Percentiles rank a stretch among this genome's conserved stretches.
phyloP scores from a whole-genome alignment of 495 filamentous ascomycete genomes.

The Talaromyces adpressus region DNA sequence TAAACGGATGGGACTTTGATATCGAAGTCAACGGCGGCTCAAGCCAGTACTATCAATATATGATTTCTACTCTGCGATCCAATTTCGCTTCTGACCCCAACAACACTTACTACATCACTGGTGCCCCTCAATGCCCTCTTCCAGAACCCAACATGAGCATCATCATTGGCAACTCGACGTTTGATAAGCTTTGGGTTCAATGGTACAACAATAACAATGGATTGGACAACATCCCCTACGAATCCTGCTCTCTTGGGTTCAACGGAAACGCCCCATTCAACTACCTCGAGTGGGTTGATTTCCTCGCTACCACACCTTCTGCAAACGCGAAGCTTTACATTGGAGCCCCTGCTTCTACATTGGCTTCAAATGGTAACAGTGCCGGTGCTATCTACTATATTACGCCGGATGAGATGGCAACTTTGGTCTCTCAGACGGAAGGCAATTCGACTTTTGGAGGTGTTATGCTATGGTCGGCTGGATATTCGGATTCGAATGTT shows the following conservation, averaged over 20 bases:
- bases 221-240: slow-evolving; percentile 3
- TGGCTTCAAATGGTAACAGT: slow-evolving; percentile 13
- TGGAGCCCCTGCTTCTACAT: slow-evolving; percentile 35
- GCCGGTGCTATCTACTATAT: slow-evolving; percentile 43
- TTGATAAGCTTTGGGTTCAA: slow-evolving; percentile 35
- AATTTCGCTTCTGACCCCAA: slow-evolving; percentile 34
- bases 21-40: slow-evolving; percentile 22
- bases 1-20: slow-evolving; percentile 58
- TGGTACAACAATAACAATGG: slow-evolving; percentile 37
- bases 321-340: slow-evolving; percentile 39
- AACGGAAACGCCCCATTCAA: slow-evolving; percentile 31
- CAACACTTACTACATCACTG: slow-evolving; percentile 49
- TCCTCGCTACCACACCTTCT: slow-evolving; percentile 31
- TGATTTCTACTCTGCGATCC: slow-evolving; percentile 38
- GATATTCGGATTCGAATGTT: slow-evolving; percentile 34
- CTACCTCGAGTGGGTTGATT: slow-evolving; percentile 38
- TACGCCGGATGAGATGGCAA: slow-evolving; percentile 26
- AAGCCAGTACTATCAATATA: slow-evolving; percentile 29
- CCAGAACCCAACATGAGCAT: slow-evolving; percentile 48
- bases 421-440: slow-evolving; percentile 23
- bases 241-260: slow-evolving; percentile 5
- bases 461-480: slow-evolving; percentile 50
- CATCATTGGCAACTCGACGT: slow-evolving; percentile 20
- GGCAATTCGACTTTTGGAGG: slow-evolving; percentile 39
- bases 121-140: slow-evolving; percentile 50